Conservation (phyloP, 2,329 filamentous ascomycete genomes). For the Capronia epimyces region DNA sequence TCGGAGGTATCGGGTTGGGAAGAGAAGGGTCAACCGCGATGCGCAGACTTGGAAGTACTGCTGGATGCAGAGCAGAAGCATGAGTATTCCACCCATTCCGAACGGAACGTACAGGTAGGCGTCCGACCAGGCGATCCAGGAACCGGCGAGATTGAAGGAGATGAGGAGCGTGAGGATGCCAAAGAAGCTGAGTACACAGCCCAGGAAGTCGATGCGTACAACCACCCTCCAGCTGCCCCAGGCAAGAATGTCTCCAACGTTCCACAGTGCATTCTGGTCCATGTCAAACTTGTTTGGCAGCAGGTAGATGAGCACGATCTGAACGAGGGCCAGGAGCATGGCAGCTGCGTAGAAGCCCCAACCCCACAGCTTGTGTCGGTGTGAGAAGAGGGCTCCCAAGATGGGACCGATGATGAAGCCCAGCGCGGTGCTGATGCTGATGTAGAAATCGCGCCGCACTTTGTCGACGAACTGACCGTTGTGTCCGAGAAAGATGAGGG, state of each 20-base stretch:
- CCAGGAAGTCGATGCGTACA: slow-evolving; percentile 11
- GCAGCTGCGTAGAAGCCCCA: slow-evolving; percentile 17
- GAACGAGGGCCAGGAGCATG: slow-evolving; percentile 5
- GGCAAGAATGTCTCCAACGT: not conserved
- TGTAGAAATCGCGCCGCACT: slow-evolving; percentile 18
- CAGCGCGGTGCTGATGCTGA: slow-evolving; percentile 14
- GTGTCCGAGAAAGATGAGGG: slow-evolving; percentile 17
- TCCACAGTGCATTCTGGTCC: slow-evolving; percentile 3
- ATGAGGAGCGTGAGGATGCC: slow-evolving; percentile 17
- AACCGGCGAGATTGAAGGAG: slow-evolving; percentile 19
- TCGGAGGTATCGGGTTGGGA: slow-evolving; percentile 11
- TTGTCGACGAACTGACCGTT: slow-evolving; percentile 18
- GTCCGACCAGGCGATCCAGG: slow-evolving; percentile 7
- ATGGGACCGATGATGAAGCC: slow-evolving; percentile 19
- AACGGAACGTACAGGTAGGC: slow-evolving; percentile 11
- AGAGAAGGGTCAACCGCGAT: slow-evolving; percentile 6
- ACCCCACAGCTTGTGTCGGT: slow-evolving; percentile 8
- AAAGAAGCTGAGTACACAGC: slow-evolving; percentile 13
- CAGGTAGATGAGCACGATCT: slow-evolving; percentile 9
- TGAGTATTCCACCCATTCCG: slow-evolving; percentile 1
- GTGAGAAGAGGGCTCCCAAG: slow-evolving; percentile 15
- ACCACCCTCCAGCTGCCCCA: slow-evolving; percentile 1
- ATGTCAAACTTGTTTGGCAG: slow-evolving; percentile 13
- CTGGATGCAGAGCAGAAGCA: slow-evolving; percentile 13
- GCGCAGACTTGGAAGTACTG: slow-evolving; percentile 6